Evolutionary conservation across 352 stramenopile genomes (phyloP).

Genomic region (Globisporangium sylvaticum): DNA sequence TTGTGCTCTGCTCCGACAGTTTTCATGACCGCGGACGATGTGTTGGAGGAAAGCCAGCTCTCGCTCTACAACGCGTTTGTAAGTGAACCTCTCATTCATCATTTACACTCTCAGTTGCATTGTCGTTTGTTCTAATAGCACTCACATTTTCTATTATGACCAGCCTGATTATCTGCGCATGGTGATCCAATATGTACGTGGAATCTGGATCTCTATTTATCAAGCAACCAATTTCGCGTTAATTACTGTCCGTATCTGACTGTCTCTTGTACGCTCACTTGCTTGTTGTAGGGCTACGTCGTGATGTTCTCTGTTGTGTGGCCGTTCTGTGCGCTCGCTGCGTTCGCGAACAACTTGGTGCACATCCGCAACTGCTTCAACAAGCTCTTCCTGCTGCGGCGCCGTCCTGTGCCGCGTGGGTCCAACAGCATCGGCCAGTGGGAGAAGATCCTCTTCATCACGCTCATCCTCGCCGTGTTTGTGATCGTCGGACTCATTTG

Average conservation of each 20-base stretch:
- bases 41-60: conserved; percentile 79
- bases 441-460: conserved; percentile 87
- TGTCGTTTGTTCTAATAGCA: neutral
- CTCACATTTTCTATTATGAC: neutral
- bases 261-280: conserved; percentile 1
- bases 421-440: conserved; percentile 84
- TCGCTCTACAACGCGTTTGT: conserved; percentile 82
- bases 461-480: conserved; percentile 76
- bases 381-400: conserved; percentile 70
- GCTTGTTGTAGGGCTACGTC: conserved; percentile 63
- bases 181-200: conserved; percentile 84
- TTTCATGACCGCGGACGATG: conserved; percentile 83
- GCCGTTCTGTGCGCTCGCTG: conserved; percentile 79
- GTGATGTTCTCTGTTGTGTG: conserved; percentile 89
- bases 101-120: neutral
- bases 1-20: conserved; percentile 20
- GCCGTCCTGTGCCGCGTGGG: conserved; percentile 70
- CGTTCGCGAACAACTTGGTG: conserved; percentile 75
- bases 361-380: conserved; percentile 85
- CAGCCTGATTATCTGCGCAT: conserved; percentile 83
- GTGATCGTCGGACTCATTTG: conserved; percentile 83
- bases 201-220: too few species aligned
- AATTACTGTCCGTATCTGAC: neutral
- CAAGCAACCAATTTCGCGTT: neutral
- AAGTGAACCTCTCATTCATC: conserved; percentile 13